Evolutionary conservation across 2,329 filamentous ascomycete genomes (phyloP), one percentile per base, ranked within the genome.

Genomic region (Diaporthe sp.): DNA sequence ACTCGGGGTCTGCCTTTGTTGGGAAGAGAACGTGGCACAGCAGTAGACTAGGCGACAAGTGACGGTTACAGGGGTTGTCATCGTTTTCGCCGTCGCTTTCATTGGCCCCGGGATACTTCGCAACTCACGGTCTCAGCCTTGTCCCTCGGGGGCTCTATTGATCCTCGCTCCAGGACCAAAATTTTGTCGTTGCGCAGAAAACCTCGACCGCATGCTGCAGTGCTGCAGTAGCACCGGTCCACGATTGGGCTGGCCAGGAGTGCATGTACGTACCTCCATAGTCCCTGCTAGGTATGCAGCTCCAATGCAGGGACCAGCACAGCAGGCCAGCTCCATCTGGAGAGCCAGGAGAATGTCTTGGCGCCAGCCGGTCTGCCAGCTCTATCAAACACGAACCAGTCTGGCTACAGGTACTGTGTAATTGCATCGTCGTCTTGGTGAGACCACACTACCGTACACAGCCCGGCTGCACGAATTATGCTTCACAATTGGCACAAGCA

Each of bases 1-100:
- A 70, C 49, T 70, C 65, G 46, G 65, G 65, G 49, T 28, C 37
- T 55, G 34, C 39, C 65, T 42, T 70, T 55, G 65, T 70, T 70
- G 65, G 49, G 65, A 70, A 22, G 46, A 55, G 34, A 55, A 22
- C 46, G 65, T 70, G 65, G 65, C 65, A 55, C 65, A 70, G 65
- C 65, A 70, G 44, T 17, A 28, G 46, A 25, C 44, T 62, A 46
- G 19, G 12, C 15, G 31, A 39, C n/a, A 53, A 53, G n/a, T 42
- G 34, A 55, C 49, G 8, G 34, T 28, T 19, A 25, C 65, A 68
- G 46, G 65, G 65, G 46, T 31, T 42, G 65, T 70, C 65, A 70
- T 70, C 49, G 46, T 42, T 17, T 70, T 70, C 65, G 17, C 49
- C 49, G 65, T 42, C 17, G 5, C 34, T 46, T 70, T 70, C 49